Conservation (phyloP, 192 early-diverging fungal species). For the Coemansia sp. region DNA sequence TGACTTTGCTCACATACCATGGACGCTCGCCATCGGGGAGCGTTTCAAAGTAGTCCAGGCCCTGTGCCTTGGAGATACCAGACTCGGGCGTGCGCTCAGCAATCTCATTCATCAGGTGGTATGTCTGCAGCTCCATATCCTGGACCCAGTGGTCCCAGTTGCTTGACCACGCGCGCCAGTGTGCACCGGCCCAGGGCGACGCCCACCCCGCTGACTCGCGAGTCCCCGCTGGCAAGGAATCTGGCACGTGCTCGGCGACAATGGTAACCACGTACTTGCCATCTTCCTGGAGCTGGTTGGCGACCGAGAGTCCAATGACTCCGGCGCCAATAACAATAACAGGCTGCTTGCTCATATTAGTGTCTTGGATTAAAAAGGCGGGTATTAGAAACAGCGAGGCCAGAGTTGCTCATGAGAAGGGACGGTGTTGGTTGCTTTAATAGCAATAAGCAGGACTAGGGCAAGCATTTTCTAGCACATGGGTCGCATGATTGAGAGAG, state of each 20-base stretch:
- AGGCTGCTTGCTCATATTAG: background rate
- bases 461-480: background rate
- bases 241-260: conserved; percentile 37
- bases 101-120: conserved; percentile 15
- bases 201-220: conserved; percentile 44
- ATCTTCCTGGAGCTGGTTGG: conserved; percentile 43
- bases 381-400: background rate
- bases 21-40: background rate
- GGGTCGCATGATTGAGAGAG: background rate
- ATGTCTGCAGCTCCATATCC: conserved; percentile 31
- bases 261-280: conserved; percentile 44
- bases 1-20: conserved; percentile 17
- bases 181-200: conserved; percentile 60
- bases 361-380: background rate
- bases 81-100: conserved; percentile 17
- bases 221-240: background rate
- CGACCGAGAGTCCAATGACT: conserved; percentile 59
- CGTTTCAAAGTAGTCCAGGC: conserved; percentile 16
- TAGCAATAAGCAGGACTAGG: background rate
- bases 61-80: conserved; percentile 21
- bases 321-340: conserved; percentile 60
- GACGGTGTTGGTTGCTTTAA: background rate
- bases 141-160: conserved; percentile 47
- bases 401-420: background rate
- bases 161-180: conserved; percentile 61